Base-by-base conservation (phyloP, 1,284 basidiomycete genomes). In the Psilocybe mexicana region DNA sequence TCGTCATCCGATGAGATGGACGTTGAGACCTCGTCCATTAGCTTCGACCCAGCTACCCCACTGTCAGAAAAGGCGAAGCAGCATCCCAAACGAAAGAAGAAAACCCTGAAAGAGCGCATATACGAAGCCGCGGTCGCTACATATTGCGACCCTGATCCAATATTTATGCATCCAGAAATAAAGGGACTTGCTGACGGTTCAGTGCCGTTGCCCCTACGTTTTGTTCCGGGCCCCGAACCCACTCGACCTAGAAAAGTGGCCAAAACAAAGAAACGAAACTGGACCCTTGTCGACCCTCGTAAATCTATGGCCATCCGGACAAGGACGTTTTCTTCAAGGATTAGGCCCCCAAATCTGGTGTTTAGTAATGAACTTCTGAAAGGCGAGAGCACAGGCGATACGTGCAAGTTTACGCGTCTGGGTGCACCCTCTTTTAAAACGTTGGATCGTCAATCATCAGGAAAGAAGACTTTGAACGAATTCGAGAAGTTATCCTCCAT, bases 61-160 rank as follows among this genome's bases (percentile, higher is more conserved):
- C 5, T 47, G 6, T 33, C 49, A 24, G 30, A 33, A 33, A 46
- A 26, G 26, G 28, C 52, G 36, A 55, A 48, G 24, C 30, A 42
- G 36, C 43, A 28, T 26, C 38, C 7, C 38, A 14, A n/a, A 23
- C 35, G 48, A 25, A n/a, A 10, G 33, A 52, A 53, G 36, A 57
- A 46, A 51, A 52, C 26, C 23, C 59, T 69, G 23, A 62, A 63
- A 40, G 55, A 67, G 49, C 65, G 69, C 52, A 58, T 70, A 55
- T 66, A 67, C 35, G 62, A 64, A 33, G 70, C 69, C 44, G 66
- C 67, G 42, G 46, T 71, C 10, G 53, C 65, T 38, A 64, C 68
- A 8, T 54, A 64, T 48, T 65, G 62, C 24, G 52, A 67, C 28
- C 67, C 67, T n/a, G 61, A 67, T 25, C 60, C 64, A 24, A 24